A percentile compares a stretch with the other conserved stretches of the same genome.
Evolutionary conservation across 1,284 basidiomycete genomes (phyloP).

Genomic region (Sphaerobolus stellatus): DNA sequence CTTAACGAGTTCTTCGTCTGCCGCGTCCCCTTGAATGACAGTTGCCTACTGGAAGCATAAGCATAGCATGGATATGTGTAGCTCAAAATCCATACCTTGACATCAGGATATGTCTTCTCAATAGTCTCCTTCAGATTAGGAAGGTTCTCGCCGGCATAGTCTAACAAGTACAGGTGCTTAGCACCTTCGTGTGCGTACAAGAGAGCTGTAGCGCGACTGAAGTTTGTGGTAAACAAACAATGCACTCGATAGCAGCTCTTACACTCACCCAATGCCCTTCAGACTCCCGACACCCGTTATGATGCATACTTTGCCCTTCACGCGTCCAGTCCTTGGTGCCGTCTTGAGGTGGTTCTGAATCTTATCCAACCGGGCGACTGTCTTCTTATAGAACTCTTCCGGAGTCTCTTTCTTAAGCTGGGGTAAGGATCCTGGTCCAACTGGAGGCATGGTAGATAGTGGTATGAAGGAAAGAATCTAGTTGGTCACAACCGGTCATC

Average conservation of each 20-base stretch:
- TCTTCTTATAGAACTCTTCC: slow-evolving; percentile 55
- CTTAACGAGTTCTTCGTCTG: slow-evolving; percentile 73
- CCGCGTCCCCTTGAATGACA: slow-evolving; percentile 75
- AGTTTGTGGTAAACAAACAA: slow-evolving; percentile 5
- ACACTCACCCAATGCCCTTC: slow-evolving; percentile 77
- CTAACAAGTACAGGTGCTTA: slow-evolving; percentile 80
- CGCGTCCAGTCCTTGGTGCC: slow-evolving; percentile 53
- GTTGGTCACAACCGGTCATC: too few relatives aligned
- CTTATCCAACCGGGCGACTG: slow-evolving; percentile 61
- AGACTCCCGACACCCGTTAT: slow-evolving; percentile 85
- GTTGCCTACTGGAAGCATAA: slow-evolving; percentile 52
- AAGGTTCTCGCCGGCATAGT: slow-evolving; percentile 72
- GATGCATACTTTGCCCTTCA: slow-evolving; percentile 84
- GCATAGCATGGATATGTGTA: background rate
- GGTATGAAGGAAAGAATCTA: too few relatives aligned
- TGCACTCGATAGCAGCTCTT: slow-evolving; percentile 5
- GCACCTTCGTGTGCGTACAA: slow-evolving; percentile 87
- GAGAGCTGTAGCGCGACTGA: slow-evolving; percentile 68
- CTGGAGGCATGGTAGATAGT: slow-evolving; percentile 1
- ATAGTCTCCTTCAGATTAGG: slow-evolving; percentile 71
- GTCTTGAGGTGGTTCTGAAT: slow-evolving; percentile 70
- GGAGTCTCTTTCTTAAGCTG: slow-evolving; percentile 8
- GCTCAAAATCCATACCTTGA: slow-evolving; percentile 53
- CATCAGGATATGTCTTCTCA: slow-evolving; percentile 67
- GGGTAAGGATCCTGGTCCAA: slow-evolving; percentile 5